Conservation (phyloP, 139 green algal species). For the Nannochloris sp. region DNA sequence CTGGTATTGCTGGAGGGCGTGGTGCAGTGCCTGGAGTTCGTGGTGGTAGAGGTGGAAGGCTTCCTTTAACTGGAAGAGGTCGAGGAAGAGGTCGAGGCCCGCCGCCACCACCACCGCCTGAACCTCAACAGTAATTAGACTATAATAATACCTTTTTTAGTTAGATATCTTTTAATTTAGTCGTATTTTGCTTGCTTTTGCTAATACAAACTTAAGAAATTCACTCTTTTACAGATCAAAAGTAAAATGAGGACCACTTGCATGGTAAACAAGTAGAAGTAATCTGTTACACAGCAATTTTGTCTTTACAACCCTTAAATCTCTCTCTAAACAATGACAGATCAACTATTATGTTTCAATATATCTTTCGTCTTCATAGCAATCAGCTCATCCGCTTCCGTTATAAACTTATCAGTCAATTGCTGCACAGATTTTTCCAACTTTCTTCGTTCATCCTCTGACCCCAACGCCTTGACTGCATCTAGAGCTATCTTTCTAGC, state of each 20-base stretch:
- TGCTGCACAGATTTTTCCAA: constrained; percentile 47
- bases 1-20: not conserved
- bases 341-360: constrained; percentile 16
- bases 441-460: constrained; percentile 21
- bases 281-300: too few species aligned
- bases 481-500: constrained; percentile 48
- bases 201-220: too few species aligned
- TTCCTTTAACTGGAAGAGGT: not conserved
- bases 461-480: constrained; percentile 18
- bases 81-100: not conserved
- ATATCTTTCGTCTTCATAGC: constrained; percentile 27
- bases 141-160: not conserved
- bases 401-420: constrained; percentile 37
- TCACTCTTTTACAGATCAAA: too few species aligned
- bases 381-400: constrained; percentile 14
- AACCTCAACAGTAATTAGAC: not conserved
- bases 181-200: too few species aligned
- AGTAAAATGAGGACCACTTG: too few species aligned
- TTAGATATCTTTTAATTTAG: not conserved
- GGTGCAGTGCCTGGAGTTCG: not conserved
- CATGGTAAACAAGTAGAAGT: too few species aligned
- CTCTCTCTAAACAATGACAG: not conserved
- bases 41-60: not conserved
- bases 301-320: too few species aligned
- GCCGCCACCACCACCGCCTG: not conserved